These are phyloP conservation scores for Diaporthe ilicicola DNA, from an alignment of 2,329 filamentous ascomycete species.

Conservation along the genomic window DNA sequence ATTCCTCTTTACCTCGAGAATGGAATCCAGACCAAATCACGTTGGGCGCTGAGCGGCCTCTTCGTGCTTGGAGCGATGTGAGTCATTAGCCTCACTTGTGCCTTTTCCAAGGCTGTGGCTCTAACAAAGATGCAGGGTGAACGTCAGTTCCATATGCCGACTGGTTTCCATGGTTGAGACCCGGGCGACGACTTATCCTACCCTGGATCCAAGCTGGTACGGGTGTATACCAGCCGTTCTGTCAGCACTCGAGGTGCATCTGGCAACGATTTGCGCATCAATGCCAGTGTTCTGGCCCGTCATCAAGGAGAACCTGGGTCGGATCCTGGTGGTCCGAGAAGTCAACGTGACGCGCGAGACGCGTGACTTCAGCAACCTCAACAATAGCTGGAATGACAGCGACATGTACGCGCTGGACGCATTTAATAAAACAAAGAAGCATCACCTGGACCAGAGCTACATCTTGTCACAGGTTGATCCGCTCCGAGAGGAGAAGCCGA, in stretches of 20 bases:
- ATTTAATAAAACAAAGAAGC: background rate
- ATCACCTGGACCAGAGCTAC: background rate
- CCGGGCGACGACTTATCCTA: conserved; percentile 44
- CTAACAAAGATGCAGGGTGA: conserved; percentile 37
- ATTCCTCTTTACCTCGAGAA: conserved; percentile 41
- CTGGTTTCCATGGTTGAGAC: conserved; percentile 41
- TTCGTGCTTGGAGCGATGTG: conserved; percentile 44
- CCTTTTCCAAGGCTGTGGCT: no score
- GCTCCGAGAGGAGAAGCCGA: background rate
- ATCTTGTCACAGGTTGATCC: background rate
- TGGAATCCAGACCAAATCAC: conserved; percentile 39
- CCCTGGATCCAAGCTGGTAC: conserved; percentile 48
- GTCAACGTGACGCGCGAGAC: conserved; percentile 40
- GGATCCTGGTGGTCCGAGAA: conserved; percentile 48
- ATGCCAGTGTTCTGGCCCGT: conserved; percentile 33
- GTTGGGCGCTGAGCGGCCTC: conserved; percentile 42
- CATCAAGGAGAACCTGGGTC: conserved; percentile 39
- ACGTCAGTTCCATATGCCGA: conserved; percentile 43
- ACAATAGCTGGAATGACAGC: background rate
- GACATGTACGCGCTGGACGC: background rate
- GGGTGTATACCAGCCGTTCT: conserved; percentile 44
- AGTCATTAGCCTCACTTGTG: conserved; percentile 17
- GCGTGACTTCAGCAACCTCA: background rate
- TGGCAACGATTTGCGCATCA: conserved; percentile 26
- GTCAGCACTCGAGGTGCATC: conserved; percentile 44